A percentile compares a stretch with the other conserved stretches of the same genome.
Conservation (phyloP, 2,329 filamentous ascomycete species). For the Sporothrix variecibatus region DNA sequence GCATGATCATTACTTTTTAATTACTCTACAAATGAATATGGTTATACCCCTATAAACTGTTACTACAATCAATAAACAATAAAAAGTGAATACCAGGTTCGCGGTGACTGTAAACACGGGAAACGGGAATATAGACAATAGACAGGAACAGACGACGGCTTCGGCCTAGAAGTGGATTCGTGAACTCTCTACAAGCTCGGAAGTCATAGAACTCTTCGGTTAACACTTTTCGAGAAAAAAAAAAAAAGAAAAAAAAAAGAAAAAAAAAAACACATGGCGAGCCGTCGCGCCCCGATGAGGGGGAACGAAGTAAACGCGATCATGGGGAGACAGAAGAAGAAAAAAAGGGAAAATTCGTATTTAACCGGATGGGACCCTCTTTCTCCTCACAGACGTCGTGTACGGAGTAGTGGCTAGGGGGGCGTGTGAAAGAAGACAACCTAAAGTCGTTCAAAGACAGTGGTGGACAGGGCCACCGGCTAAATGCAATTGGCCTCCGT, state of each 20-base stretch:
- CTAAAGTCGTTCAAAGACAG: not conserved
- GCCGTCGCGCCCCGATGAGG: not conserved
- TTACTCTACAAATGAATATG: slow-evolving; percentile 15
- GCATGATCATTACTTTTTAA: slow-evolving; percentile 1
- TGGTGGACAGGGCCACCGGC: not conserved
- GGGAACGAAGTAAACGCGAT: not conserved
- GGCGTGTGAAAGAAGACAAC: not conserved
- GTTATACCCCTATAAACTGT: slow-evolving; percentile 7
- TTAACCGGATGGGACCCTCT: not conserved
- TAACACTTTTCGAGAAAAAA: not conserved
- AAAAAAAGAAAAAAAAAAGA: not conserved
- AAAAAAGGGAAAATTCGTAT: not conserved
- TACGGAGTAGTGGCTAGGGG: not conserved
- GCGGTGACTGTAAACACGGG: not conserved
- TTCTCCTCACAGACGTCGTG: slow-evolving; percentile 5
- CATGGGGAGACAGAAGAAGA: not conserved
- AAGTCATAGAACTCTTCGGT: not conserved
- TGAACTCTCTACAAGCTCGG: not conserved
- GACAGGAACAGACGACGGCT: not conserved
- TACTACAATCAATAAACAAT: no score
- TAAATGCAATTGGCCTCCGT: not conserved
- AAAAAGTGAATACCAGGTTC: not conserved
- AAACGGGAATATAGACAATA: not conserved
- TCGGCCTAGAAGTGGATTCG: not conserved
- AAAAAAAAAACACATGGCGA: not conserved